Base-by-base conservation (phyloP, 768 basidiomycete genomes). In the Botryobasidium botryosum region DNA sequence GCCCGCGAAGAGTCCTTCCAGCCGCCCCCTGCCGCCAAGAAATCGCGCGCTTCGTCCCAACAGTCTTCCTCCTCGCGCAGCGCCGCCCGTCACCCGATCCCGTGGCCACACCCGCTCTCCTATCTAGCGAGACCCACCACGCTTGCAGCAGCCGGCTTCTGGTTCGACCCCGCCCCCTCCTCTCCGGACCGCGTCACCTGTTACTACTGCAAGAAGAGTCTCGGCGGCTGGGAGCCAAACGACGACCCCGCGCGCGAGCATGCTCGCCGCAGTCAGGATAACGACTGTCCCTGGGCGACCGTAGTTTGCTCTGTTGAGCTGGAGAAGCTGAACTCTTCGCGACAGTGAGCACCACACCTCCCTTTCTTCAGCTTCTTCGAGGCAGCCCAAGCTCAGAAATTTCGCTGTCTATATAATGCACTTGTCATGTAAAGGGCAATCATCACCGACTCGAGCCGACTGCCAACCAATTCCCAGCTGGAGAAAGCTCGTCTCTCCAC, bases 231-330 rank as follows among this genome's bases (percentile, higher is more conserved):
- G 91, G 81, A 81, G 38, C 67, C 66, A 36, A 64, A 73, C 1
- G 90, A 97, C 53, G 83, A 91, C 61, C 90, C 91, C 1, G 80
- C 82, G 52, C 67, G 73, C 32, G 78, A 92, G 31, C 91, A 97
- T 55, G 77, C 69, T 59, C 57, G 65, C 26, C 38, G 49, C 23
- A 35, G 24, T 15, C 83, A 86, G 55, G 79, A 79, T 51, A 65
- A 56, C 38, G 61, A 59, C n/a, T 91, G 87, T 59, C 67, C 76
- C 4, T 94, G 88, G 87, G 88, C 85, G 1, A 65, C 70, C 25
- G 72, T 81, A 18, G 67, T 84, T 35, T 94, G 90, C 60, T 75
- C 76, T 21, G 45, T 82, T 18, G 63, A 62, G 36, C 43, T 56
- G n/a, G 56, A 57, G n/a, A n/a, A n/a, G n/a, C n/a, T n/a, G n/a